phyloP scores from a whole-genome alignment of 2,329 filamentous ascomycete species.

The Aspergillus cejpii region DNA sequence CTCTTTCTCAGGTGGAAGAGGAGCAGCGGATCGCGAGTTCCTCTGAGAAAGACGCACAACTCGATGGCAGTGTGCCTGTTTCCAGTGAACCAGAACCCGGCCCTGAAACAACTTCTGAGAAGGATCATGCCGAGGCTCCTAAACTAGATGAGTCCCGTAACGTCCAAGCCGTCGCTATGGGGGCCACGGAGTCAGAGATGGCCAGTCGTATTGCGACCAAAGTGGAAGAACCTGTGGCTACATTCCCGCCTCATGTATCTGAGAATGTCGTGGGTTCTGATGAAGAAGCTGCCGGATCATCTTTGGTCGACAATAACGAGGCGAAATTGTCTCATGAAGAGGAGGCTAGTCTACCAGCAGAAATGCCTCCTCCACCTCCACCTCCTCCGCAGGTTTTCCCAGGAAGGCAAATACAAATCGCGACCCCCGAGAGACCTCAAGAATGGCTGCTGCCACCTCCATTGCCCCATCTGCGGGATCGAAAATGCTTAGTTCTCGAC shows the following conservation, averaged over 20 bases:
- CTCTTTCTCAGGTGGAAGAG: constrained; percentile 23
- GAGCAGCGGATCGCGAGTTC: constrained; percentile 27
- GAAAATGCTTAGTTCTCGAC: constrained; percentile 92
- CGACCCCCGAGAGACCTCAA: constrained; percentile 44
- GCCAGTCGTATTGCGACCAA: constrained; percentile 15
- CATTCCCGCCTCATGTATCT: constrained; percentile 10
- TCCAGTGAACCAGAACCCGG: constrained; percentile 12
- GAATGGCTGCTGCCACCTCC: constrained; percentile 77
- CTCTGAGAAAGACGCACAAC: constrained; percentile 35
- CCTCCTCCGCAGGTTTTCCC: constrained; percentile 46
- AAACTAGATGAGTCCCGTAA: constrained; percentile 2
- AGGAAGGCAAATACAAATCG: constrained; percentile 31
- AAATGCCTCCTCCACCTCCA: constrained; percentile 53
- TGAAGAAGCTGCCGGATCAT: constrained; percentile 59
- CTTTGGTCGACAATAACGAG: constrained; percentile 48
- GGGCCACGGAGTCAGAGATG: constrained; percentile 17
- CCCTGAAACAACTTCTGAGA: constrained; percentile 10
- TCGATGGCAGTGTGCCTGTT: constrained; percentile 25
- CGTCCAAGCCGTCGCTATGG: constrained; percentile 5
- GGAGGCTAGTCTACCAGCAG: constrained; percentile 42
- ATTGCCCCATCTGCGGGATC: constrained; percentile 69
- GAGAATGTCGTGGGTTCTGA: constrained; percentile 42
- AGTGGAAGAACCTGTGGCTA: constrained; percentile 14
- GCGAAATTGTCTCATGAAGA: constrained; percentile 39
- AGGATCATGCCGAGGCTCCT: constrained; percentile 14